Conservation (phyloP, 345 rosid genomes). For the Salix exigua region DNA sequence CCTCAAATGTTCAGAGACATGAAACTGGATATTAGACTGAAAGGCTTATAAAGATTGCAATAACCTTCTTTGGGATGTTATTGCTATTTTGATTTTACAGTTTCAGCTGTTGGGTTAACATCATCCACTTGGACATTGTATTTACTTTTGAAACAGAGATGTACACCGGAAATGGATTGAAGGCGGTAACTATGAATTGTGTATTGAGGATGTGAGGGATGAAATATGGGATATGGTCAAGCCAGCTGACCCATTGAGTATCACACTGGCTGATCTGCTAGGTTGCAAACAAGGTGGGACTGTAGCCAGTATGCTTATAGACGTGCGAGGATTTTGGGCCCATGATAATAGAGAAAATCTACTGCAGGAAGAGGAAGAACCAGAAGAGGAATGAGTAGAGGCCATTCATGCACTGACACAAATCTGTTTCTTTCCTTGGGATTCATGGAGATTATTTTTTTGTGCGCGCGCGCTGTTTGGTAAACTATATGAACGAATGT, state of each 20-base stretch:
- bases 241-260: slow-evolving; percentile 73
- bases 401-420: slow-evolving; percentile 8
- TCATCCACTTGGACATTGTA: background rate
- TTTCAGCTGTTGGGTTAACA: background rate
- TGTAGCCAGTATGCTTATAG: slow-evolving; percentile 92
- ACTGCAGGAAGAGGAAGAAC: slow-evolving; percentile 98
- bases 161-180: slow-evolving; percentile 99
- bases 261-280: slow-evolving; percentile 71
- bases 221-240: slow-evolving; percentile 99
- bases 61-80: background rate
- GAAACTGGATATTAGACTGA: background rate
- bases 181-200: slow-evolving; percentile 95
- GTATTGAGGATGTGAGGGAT: slow-evolving; percentile 95
- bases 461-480: background rate
- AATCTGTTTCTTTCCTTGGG: background rate
- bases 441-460: background rate
- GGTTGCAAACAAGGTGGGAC: slow-evolving; percentile 97
- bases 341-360: slow-evolving; percentile 98
- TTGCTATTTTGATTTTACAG: background rate
- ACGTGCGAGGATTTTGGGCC: slow-evolving; percentile 99
- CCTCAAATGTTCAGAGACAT: slow-evolving; percentile 65
- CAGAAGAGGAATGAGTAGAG: slow-evolving; percentile 44
- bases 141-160: slow-evolving; percentile 51
- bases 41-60: background rate
- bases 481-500: background rate